These are phyloP conservation scores for Mycena rosella DNA, from an alignment of 768 basidiomycete genomes.

Conservation along the genomic window DNA sequence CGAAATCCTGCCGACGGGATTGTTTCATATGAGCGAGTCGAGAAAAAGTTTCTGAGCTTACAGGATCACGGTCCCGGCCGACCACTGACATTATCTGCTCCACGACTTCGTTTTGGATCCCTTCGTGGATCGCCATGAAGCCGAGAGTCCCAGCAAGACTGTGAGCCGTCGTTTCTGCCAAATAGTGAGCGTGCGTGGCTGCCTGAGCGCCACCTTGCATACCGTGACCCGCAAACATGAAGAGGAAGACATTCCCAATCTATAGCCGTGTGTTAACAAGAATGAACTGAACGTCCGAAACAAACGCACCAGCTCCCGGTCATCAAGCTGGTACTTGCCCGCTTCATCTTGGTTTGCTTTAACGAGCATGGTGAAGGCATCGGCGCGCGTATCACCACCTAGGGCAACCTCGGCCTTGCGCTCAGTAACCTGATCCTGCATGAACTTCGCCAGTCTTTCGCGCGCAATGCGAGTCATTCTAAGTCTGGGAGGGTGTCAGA, in stretches of 20 bases:
- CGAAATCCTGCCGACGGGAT: constrained; percentile 26
- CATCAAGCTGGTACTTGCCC: constrained; percentile 53
- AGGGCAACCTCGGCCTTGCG: constrained; percentile 47
- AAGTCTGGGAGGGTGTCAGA: constrained; percentile 39
- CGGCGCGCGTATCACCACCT: constrained; percentile 35
- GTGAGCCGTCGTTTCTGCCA: constrained; percentile 64
- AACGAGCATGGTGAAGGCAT: constrained; percentile 59
- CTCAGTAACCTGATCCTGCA: constrained; percentile 52
- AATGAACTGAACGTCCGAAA: neutral
- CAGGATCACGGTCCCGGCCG: constrained; percentile 51
- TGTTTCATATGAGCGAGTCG: neutral
- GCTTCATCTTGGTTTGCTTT: constrained; percentile 60
- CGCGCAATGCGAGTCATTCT: constrained; percentile 45
- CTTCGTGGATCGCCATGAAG: constrained; percentile 58
- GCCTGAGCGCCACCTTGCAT: constrained; percentile 23
- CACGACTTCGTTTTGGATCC: constrained; percentile 62
- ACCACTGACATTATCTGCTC: constrained; percentile 58
- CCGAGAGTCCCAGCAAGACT: constrained; percentile 62
- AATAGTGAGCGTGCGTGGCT: neutral
- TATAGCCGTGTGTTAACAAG: constrained; percentile 25
- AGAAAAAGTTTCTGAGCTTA: constrained; percentile 21
- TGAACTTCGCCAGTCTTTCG: constrained; percentile 50
- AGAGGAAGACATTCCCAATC: constrained; percentile 66
- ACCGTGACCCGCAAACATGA: constrained; percentile 74
- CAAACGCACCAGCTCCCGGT: constrained; percentile 54